Evolutionary conservation across 495 filamentous ascomycete genomes (phyloP).

Genomic region (Penicillium waksmanii): DNA sequence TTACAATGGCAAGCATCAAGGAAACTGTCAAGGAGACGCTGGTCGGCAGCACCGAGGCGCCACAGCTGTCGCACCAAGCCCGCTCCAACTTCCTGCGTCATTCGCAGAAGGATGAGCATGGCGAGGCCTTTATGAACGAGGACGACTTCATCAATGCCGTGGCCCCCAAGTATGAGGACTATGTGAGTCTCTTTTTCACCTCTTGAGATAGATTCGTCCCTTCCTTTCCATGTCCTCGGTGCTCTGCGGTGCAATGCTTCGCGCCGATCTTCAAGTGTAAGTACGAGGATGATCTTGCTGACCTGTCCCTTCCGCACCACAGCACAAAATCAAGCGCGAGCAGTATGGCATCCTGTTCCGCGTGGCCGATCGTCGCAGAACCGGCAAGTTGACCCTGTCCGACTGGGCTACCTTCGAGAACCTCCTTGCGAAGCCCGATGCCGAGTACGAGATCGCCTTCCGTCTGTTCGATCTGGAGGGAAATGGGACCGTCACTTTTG

Average conservation of each 20-base stretch:
- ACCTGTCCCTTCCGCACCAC: constrained; percentile 20
- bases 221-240: not conserved
- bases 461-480: constrained; percentile 88
- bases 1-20: constrained; percentile 60
- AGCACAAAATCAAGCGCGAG: constrained; percentile 97
- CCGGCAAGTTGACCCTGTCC: constrained; percentile 71
- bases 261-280: not conserved
- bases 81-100: constrained; percentile 75
- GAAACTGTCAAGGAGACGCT: constrained; percentile 78
- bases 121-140: constrained; percentile 77
- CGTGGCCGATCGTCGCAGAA: constrained; percentile 77
- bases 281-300: constrained; percentile 12
- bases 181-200: constrained; percentile 62
- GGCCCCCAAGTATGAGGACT: constrained; percentile 86
- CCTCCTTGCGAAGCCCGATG: constrained; percentile 89
- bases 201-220: not conserved
- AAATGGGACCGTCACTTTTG: constrained; percentile 81
- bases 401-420: constrained; percentile 96
- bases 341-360: constrained; percentile 92
- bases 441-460: constrained; percentile 98
- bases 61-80: constrained; percentile 68
- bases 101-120: constrained; percentile 76
- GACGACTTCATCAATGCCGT: constrained; percentile 89
- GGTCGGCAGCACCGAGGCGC: constrained; percentile 64
- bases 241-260: not conserved